These are phyloP conservation scores for Solanum medicagineum DNA, from an alignment of 257 asterid species.

Conservation along the genomic window DNA sequence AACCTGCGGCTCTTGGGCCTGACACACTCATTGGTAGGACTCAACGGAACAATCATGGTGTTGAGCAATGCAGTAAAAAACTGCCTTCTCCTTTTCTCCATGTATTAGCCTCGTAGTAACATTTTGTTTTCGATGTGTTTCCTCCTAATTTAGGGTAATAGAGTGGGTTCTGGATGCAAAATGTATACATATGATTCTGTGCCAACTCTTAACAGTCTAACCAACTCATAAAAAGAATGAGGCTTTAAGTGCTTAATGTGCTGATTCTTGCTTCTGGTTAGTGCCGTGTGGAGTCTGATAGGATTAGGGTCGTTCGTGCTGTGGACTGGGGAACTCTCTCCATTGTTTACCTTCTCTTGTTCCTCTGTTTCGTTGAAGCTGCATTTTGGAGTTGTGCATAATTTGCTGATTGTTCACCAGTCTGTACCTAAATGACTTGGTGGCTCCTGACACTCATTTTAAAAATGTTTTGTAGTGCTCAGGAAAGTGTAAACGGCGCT, in stretches of 20 bases:
- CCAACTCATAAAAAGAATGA: neutral
- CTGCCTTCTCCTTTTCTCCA: neutral
- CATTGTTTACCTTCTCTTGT: neutral
- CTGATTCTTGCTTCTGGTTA: neutral
- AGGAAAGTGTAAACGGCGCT: slow-evolving; percentile 6
- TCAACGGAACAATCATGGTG: neutral
- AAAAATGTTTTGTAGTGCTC: slow-evolving; percentile 6
- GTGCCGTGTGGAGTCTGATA: neutral
- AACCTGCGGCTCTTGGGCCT: neutral
- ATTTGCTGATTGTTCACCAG: neutral
- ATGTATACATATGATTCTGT: neutral
- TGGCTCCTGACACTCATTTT: neutral
- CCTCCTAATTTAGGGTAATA: neutral
- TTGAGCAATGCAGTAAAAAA: neutral
- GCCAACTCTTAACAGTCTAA: neutral
- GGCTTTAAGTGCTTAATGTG: neutral
- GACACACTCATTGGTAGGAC: neutral
- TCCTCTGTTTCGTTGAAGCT: neutral
- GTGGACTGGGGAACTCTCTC: neutral
- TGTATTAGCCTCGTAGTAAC: neutral
- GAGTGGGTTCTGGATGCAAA: neutral
- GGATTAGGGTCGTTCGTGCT: neutral
- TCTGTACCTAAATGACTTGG: neutral
- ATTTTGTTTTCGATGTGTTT: neutral
- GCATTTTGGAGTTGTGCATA: neutral